A percentile compares a stretch with the other conserved stretches of the same genome.
phyloP scores from a whole-genome alignment of 192 early-diverging fungal genomes.

The Fimicolochytrium jonesii region DNA sequence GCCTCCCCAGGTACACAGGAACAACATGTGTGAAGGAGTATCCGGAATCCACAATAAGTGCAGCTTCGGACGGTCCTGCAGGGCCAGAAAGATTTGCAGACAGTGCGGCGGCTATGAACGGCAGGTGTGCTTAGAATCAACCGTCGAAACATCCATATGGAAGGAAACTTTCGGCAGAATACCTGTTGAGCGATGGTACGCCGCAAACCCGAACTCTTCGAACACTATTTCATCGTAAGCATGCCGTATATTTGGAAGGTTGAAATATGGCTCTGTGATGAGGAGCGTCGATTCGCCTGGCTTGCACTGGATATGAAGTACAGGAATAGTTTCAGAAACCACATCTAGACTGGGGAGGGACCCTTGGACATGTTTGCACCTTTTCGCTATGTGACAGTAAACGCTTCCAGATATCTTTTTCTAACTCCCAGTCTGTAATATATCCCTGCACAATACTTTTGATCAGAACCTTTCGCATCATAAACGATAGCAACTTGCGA shows the following conservation, averaged over 20 bases:
- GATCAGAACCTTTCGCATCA: not conserved
- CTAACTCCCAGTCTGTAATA: constrained; percentile 72
- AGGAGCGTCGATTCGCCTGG: constrained; percentile 58
- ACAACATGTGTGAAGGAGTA: constrained; percentile 78
- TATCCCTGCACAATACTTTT: constrained; percentile 46
- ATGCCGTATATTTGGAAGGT: constrained; percentile 66
- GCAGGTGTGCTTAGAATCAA: constrained; percentile 25
- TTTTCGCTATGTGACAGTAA: constrained; percentile 60
- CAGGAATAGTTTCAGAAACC: not conserved
- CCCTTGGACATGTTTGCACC: constrained; percentile 34
- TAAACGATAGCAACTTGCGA: not conserved
- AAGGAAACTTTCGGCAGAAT: not conserved
- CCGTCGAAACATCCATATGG: constrained; percentile 6
- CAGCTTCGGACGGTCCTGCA: too few species aligned
- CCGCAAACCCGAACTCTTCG: constrained; percentile 75
- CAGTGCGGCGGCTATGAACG: not conserved
- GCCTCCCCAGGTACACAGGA: constrained; percentile 57
- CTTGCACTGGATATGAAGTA: constrained; percentile 42
- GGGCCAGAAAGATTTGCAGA: constrained; percentile 32
- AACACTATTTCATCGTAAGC: constrained; percentile 79
- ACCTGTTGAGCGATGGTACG: constrained; percentile 18
- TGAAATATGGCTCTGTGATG: constrained; percentile 76
- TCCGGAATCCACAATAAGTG: constrained; percentile 73
- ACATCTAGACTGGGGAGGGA: not conserved
- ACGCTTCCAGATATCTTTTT: constrained; percentile 77